These are phyloP conservation scores for Tolypocladium pustulatum DNA, from an alignment of 2,329 filamentous ascomycete species.

Conservation along the genomic window DNA sequence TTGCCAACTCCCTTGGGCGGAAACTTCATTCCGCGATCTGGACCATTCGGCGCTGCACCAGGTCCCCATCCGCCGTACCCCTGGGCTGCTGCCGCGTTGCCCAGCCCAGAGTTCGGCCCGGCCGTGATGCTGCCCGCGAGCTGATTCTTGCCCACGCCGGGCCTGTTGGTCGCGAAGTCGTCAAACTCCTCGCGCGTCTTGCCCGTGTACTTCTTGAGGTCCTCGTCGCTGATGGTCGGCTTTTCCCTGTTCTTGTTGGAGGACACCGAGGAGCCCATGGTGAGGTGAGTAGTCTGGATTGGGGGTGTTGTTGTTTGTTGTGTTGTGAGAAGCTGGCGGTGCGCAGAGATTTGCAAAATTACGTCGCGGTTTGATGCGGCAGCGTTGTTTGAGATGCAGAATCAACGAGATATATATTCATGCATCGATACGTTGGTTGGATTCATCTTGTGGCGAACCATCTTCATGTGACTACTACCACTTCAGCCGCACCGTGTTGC, in stretches of 20 bases:
- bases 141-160: slow-evolving; percentile 30
- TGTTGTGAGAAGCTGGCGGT: background rate
- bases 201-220: slow-evolving; percentile 30
- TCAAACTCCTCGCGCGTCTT: slow-evolving; percentile 23
- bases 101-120: slow-evolving; percentile 20
- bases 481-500: background rate
- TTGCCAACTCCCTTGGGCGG: slow-evolving; percentile 21
- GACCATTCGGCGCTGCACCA: slow-evolving; percentile 13
- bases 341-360: background rate
- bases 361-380: background rate
- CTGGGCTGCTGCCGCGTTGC: slow-evolving; percentile 14
- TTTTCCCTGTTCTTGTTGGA: slow-evolving; percentile 17
- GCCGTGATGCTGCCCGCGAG: slow-evolving; percentile 20
- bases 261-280: slow-evolving; percentile 1
- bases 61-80: slow-evolving; percentile 25
- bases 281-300: background rate
- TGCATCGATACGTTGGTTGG: background rate
- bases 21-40: slow-evolving; percentile 23
- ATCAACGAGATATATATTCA: background rate
- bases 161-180: slow-evolving; percentile 24
- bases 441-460: background rate
- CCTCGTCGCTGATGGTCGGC: slow-evolving; percentile 23
- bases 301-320: background rate
- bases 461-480: background rate
- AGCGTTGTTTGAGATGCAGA: background rate